Evolutionary conservation across 2,329 filamentous ascomycete genomes (phyloP).

Genomic region (Xylariaceae sp.): DNA sequence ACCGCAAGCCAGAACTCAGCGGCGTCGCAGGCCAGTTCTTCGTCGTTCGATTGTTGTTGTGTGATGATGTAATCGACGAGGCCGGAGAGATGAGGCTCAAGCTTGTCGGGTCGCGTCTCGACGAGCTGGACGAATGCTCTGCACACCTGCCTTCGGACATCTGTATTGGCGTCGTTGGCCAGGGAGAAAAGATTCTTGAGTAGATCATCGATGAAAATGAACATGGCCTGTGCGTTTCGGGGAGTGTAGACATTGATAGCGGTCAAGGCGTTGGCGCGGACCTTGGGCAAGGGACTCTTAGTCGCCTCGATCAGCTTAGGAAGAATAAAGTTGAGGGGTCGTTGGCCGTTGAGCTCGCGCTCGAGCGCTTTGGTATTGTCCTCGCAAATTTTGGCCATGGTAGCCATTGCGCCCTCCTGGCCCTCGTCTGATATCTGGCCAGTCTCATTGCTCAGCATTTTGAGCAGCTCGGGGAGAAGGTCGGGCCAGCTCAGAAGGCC

Average conservation of each 20-base stretch:
- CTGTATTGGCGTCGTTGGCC: constrained; percentile 70
- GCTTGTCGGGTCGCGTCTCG: constrained; percentile 84
- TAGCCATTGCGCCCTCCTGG: constrained; percentile 91
- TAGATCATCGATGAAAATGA: constrained; percentile 76
- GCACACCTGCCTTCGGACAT: constrained; percentile 90
- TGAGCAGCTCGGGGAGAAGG: constrained; percentile 77
- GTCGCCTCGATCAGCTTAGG: constrained; percentile 90
- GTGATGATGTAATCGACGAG: constrained; percentile 90
- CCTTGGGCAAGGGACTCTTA: constrained; percentile 69
- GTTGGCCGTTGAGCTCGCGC: constrained; percentile 82
- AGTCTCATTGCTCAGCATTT: constrained; percentile 70
- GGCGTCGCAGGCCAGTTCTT: constrained; percentile 88
- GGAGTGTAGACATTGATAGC: constrained; percentile 91
- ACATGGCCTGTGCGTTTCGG: constrained; percentile 76
- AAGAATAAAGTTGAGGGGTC: constrained; percentile 82
- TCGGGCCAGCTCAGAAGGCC: constrained; percentile 90
- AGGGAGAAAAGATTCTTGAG: constrained; percentile 80
- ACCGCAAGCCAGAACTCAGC: constrained; percentile 97
- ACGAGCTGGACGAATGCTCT: constrained; percentile 89
- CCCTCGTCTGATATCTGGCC: constrained; percentile 67
- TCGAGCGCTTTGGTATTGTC: constrained; percentile 87
- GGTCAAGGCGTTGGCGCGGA: constrained; percentile 75
- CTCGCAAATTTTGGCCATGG: constrained; percentile 92
- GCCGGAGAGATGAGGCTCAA: constrained; percentile 81
- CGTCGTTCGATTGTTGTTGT: constrained; percentile 84